Evolutionary conservation across 352 stramenopile species (phyloP), one percentile per base, ranked within the genome.

Genomic region (Aphanomyces invadans): DNA sequence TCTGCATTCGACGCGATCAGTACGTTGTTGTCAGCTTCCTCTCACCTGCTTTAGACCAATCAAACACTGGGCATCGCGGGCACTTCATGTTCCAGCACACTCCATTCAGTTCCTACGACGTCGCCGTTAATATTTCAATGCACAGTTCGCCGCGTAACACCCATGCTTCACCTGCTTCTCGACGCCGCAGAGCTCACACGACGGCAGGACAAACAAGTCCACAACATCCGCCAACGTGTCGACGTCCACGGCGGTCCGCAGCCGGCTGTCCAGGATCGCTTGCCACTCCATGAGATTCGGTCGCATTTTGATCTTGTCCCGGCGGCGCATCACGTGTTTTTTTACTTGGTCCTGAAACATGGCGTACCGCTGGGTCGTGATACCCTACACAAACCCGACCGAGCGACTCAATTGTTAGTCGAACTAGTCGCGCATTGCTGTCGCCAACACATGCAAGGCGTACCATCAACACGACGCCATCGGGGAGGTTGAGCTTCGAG

Each of bases 271-370:
- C 15, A 92, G 74, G 21, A 81, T 75, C 9, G 81, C 78, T 67
- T 87, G 78, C 80, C 79, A 95, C 29, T 88, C 84, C 1, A 80
- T 78, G 9, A 95, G 67, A 46, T 95, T 92, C n/a, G 86, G 86
- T 11, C 86, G 83, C 52, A 89, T 87, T 61, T 95, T 95, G 7
- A 92, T 67, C 29, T 88, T 88, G 36, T 95, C 86, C 17, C 83
- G 80, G 15, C 81, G 81, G 46, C 86, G 81, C 79, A 89, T 86
- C 48, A 87, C 77, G 23, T 92, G 91, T 21, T 81, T 78, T 71
- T 92, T 91, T 2, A 95, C 84, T 62, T 90, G 74, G 67, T 95
- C 86, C 61, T 95, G 86, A 54, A 95, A 95, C 3, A 74, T 72
- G 23, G 85, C 74, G 64, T 95, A 95, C 3, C 84, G 75, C n/a